These are phyloP conservation scores for Paratinospora sagittata DNA, from an alignment of 164 flowering plant genomes.

Conservation along the genomic window DNA sequence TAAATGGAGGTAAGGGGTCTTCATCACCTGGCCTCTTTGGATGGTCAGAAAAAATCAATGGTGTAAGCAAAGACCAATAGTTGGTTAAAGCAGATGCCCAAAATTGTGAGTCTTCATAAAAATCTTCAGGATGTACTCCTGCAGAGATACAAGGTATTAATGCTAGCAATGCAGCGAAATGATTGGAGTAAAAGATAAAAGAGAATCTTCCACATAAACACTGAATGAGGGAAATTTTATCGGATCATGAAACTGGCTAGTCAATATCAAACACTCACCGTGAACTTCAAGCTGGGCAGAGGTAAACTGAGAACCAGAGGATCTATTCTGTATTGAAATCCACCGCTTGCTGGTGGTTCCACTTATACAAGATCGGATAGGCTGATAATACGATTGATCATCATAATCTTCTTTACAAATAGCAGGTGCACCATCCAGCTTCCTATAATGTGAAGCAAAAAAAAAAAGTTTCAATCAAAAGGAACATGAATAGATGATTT, in stretches of 20 bases:
- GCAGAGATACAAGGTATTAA: constrained; percentile 25
- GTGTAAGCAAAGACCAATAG: constrained; percentile 95
- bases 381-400: constrained; percentile 60
- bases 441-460: constrained; percentile 36
- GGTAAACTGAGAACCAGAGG: constrained; percentile 48
- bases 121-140: constrained; percentile 76
- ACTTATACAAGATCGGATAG: constrained; percentile 71
- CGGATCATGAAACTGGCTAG: constrained; percentile 4
- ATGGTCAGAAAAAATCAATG: constrained; percentile 94
- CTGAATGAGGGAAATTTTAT: not conserved
- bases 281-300: constrained; percentile 62
- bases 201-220: not conserved
- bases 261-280: constrained; percentile 42
- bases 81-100: constrained; percentile 69
- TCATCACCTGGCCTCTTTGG: constrained; percentile 98
- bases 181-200: constrained; percentile 6
- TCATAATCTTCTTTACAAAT: constrained; percentile 64
- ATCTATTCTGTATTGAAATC: constrained; percentile 75
- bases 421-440: constrained; percentile 43
- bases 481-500: not conserved
- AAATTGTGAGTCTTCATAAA: constrained; percentile 50
- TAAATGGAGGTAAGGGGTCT: constrained; percentile 92
- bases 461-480: constrained; percentile 4
- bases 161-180: not conserved
- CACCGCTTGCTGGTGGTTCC: constrained; percentile 76